Conservation (phyloP, 495 filamentous ascomycete genomes). For the Penicillium waksmanii region DNA sequence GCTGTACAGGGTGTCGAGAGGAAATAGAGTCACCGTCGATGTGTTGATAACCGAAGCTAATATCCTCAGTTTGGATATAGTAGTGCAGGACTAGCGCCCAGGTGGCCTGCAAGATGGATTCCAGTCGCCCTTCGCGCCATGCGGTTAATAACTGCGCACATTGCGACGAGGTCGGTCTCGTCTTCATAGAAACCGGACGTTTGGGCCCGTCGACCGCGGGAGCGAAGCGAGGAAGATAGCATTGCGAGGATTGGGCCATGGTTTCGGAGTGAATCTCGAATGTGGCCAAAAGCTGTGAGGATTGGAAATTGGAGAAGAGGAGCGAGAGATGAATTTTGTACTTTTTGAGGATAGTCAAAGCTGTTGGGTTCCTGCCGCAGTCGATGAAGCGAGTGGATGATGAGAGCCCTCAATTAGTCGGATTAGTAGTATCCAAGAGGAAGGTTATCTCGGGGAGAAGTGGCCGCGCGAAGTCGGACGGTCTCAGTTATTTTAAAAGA, state of each 20-base stretch:
- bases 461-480: conserved; percentile 23
- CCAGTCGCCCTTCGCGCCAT: conserved; percentile 33
- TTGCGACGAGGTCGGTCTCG: conserved; percentile 35
- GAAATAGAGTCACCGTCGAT: conserved; percentile 30
- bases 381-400: conserved; percentile 3
- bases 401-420: conserved; percentile 14
- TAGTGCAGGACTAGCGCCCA: conserved; percentile 59
- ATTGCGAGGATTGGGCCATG: conserved; percentile 44
- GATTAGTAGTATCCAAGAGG: conserved; percentile 25
- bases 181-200: conserved; percentile 43
- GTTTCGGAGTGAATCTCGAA: conserved; percentile 10
- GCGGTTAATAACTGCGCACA: conserved; percentile 42
- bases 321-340: neutral
- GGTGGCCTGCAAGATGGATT: conserved; percentile 47
- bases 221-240: conserved; percentile 43
- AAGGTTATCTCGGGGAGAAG: conserved; percentile 8
- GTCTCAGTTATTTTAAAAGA: conserved; percentile 32
- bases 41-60: conserved; percentile 59
- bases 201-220: conserved; percentile 35
- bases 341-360: conserved; percentile 7
- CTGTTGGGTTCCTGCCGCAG: conserved; percentile 1
- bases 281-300: neutral
- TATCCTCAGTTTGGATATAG: conserved; percentile 57
- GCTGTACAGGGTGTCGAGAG: conserved; percentile 24
- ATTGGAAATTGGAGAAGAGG: neutral